A percentile compares a stretch with the other conserved stretches of the same genome.
Evolutionary conservation across 2,329 filamentous ascomycete species (phyloP).

Genomic region (Blumeria hordei): DNA sequence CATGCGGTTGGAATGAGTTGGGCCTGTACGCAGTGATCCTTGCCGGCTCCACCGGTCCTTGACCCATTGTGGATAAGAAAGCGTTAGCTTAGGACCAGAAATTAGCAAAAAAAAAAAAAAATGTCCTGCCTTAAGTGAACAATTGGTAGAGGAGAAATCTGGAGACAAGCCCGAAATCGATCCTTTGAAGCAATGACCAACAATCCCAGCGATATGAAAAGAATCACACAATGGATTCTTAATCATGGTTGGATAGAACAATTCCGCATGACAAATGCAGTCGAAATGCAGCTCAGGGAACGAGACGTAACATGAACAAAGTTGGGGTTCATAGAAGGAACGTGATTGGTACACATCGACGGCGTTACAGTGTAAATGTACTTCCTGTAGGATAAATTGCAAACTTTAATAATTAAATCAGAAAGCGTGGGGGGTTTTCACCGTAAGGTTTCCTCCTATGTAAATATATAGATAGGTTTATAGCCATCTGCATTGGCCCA

Average conservation of each 20-base stretch:
- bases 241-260: background rate
- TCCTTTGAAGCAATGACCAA: background rate
- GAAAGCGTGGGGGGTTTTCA: background rate
- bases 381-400: background rate
- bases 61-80: no score
- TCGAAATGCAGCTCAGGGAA: background rate
- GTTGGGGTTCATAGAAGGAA: no score
- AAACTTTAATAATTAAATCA: background rate
- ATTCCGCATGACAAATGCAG: background rate
- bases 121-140: background rate
- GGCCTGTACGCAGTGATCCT: no score
- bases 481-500: background rate
- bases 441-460: background rate
- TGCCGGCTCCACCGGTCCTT: no score
- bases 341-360: background rate
- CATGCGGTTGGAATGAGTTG: no score
- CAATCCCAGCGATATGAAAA: background rate
- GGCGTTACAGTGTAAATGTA: background rate
- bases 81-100: no score
- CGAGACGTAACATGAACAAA: background rate
- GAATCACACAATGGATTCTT: background rate
- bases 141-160: background rate
- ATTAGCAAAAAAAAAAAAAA: no score
- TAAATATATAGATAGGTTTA: background rate
- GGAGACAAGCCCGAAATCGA: background rate